Base-by-base conservation (phyloP, 179 eudicot species). In the Camellia oleifera region DNA sequence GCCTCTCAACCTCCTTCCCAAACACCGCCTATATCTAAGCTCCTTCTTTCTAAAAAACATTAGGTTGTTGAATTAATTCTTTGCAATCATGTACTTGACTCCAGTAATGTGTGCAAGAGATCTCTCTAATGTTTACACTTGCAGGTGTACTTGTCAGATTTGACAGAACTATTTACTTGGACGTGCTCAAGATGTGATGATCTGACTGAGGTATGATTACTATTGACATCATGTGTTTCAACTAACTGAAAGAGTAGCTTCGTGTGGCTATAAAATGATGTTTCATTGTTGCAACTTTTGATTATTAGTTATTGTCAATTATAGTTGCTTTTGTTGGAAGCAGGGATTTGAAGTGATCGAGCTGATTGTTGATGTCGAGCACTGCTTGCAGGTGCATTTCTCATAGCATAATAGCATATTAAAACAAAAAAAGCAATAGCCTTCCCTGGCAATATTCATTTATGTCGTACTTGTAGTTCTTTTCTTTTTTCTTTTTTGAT, bases 301-400 rank as follows among this genome's bases (percentile, higher is more conserved):
- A 26, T 65, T 73, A 53, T 52, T 48, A 6, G 32, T 74, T 50
- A 48, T 62, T 74, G n/a, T 44, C 18, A 74, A 10, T 84, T 68
- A 78, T 57, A 54, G 13, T 63, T 71, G 45, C 68, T 72, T 45
- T 60, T 57, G 76, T 44, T 77, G 80, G 77, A 78, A 45, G 78
- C 85, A 96, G 98, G 99, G 93, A 62, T 94, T 96, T 87, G 97
- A 96, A 86, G 82, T 96, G 53, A 82, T 96, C 77, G 98, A 91
- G 88, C 89, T 96, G 82, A 88, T 96, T 82, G 97, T 96, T 76
- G 98, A 96, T 87, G 91, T 96, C 62, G 85, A 90, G 84, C 88
- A 86, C 78, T 96, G 99, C 88, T 87, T 96, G 79, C 99, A 97
- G 95, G 99, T 94, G 46, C 65, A 67, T 81, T 71, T 81, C 46